phyloP scores from a whole-genome alignment of 139 green algal genomes.

The Prasinococcaceae sp. region DNA sequence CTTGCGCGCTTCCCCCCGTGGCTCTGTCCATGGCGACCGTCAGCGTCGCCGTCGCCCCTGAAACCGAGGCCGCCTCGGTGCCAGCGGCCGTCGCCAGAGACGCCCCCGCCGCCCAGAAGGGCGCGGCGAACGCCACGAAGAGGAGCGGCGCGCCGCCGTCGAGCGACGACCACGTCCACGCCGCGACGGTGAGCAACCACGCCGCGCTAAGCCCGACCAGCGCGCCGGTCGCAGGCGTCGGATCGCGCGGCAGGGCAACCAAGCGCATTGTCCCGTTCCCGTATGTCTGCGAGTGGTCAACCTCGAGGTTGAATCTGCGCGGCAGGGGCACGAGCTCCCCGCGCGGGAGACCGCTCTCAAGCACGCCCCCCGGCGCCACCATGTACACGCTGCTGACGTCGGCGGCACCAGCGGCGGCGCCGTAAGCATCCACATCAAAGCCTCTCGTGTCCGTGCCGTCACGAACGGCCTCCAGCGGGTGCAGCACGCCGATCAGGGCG shows the following conservation, averaged over 20 bases:
- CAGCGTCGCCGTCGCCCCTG: no score
- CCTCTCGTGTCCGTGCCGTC: no score
- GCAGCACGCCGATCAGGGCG: no score
- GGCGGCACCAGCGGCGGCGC: no score
- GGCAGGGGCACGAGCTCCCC: neutral
- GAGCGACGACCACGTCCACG: constrained; percentile 3
- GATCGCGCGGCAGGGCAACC: neutral
- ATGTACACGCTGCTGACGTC: no score
- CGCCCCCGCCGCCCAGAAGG: constrained; percentile 6
- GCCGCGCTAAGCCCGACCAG: neutral
- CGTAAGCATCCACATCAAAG: no score
- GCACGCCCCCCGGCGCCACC: neutral
- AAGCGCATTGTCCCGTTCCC: neutral
- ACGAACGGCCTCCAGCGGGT: no score
- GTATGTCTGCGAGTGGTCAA: neutral
- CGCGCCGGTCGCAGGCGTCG: neutral
- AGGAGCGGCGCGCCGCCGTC: neutral
- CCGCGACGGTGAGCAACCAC: neutral
- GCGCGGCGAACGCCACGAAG: constrained; percentile 1
- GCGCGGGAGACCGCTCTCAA: neutral
- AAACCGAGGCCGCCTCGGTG: no score
- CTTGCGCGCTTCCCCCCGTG: no score
- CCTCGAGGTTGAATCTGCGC: neutral
- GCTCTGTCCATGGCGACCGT: no score
- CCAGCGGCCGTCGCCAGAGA: no score